Evolutionary conservation across 257 asterid genomes (phyloP).

Genomic region (Perilla frutescens): DNA sequence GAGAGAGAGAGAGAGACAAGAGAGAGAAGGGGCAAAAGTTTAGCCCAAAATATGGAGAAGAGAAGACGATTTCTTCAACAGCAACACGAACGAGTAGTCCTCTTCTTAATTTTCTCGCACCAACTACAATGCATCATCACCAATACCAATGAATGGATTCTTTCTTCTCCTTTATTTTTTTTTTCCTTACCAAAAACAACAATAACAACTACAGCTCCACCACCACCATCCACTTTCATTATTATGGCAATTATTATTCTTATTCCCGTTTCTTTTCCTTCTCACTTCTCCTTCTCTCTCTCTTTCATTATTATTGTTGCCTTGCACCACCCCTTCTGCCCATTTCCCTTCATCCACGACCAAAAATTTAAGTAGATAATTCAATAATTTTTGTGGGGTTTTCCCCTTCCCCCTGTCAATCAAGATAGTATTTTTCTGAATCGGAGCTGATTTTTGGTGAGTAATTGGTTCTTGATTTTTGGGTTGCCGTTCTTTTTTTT

Average conservation of each 20-base stretch:
- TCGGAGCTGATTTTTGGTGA: conserved; percentile 47
- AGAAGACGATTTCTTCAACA: conserved; percentile 54
- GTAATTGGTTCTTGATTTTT: conserved; percentile 27
- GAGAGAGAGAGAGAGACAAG: conserved; percentile 20
- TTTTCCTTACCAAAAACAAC: conserved; percentile 57
- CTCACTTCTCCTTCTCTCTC: conserved; percentile 32
- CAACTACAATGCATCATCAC: conserved; percentile 48
- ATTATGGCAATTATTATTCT: conserved; percentile 56
- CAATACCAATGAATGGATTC: conserved; percentile 67
- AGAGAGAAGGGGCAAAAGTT: conserved; percentile 19
- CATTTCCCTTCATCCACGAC: conserved; percentile 38
- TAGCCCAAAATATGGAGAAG: conserved; percentile 42
- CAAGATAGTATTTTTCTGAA: conserved; percentile 30
- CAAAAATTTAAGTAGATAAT: conserved; percentile 8
- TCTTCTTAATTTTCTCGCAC: conserved; percentile 41
- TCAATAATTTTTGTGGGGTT: conserved; percentile 14
- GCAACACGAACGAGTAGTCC: conserved; percentile 37
- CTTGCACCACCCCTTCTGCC: conserved; percentile 42
- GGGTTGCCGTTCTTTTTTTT: neutral
- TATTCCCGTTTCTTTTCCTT: conserved; percentile 40
- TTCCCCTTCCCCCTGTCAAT: conserved; percentile 2
- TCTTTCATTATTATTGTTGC: conserved; percentile 42
- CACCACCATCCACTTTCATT: conserved; percentile 59
- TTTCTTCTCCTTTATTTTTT: conserved; percentile 32
- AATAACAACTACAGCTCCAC: conserved; percentile 62